Conservation (phyloP, 768 basidiomycete species). For the Lactifluus pinguis region DNA sequence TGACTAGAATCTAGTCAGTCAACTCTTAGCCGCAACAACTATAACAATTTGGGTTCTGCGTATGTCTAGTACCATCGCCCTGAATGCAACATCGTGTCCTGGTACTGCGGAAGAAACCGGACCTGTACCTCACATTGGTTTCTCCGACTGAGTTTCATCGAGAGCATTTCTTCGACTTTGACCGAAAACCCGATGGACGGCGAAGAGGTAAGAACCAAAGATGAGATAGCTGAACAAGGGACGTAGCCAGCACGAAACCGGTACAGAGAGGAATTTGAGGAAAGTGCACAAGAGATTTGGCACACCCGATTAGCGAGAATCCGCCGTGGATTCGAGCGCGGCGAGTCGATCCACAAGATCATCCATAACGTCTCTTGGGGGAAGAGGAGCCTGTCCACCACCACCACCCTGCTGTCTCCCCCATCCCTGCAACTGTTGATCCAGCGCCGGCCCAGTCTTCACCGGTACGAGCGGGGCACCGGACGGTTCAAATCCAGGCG, state of each 20-base stretch:
- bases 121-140: background rate
- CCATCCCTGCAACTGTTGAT: background rate
- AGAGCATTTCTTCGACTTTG: background rate
- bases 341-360: constrained; percentile 17
- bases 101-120: background rate
- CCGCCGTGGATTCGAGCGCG: constrained; percentile 1
- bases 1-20: background rate
- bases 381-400: background rate
- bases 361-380: constrained; percentile 17
- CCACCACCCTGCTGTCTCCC: background rate
- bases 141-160: background rate
- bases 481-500: constrained; percentile 64
- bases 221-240: no score
- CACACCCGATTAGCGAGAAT: background rate
- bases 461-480: constrained; percentile 13
- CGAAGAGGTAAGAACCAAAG: no score
- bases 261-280: no score
- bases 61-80: background rate
- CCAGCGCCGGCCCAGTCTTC: background rate
- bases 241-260: no score
- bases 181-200: background rate
- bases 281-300: no score
- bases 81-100: background rate
- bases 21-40: background rate
- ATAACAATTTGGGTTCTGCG: background rate